Conservation (phyloP, 305 asterid species). For the Vinca major region DNA sequence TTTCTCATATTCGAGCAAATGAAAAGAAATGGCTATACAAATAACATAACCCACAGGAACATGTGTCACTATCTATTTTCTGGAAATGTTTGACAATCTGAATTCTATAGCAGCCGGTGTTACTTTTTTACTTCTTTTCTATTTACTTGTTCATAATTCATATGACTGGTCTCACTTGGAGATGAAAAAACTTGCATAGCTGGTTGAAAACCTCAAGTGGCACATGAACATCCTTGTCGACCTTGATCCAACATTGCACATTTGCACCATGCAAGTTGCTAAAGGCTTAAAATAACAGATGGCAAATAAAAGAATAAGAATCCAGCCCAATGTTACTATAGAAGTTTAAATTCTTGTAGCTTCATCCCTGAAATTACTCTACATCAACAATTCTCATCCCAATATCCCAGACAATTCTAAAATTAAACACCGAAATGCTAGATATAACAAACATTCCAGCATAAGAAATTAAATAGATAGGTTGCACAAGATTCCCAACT, state of each 20-base stretch:
- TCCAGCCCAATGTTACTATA: background rate
- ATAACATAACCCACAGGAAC: background rate
- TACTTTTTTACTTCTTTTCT: too few relatives aligned
- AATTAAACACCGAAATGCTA: background rate
- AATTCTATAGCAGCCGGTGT: background rate
- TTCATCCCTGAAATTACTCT: background rate
- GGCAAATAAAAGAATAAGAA: background rate
- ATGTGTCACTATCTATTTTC: background rate
- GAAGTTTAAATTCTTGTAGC: background rate
- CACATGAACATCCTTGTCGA: background rate
- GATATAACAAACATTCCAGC: background rate
- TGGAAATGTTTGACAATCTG: background rate
- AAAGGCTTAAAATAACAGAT: background rate
- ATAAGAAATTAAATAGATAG: too few relatives aligned
- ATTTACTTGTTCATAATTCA: background rate
- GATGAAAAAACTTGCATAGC: background rate
- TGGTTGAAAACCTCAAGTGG: background rate
- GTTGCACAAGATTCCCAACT: too few relatives aligned
- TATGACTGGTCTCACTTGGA: background rate
- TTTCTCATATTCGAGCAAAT: background rate
- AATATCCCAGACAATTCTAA: background rate
- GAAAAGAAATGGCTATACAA: background rate
- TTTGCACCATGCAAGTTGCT: background rate
- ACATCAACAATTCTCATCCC: background rate
- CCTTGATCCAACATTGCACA: background rate